Percentiles rank a stretch among this genome's conserved stretches.
Conservation (phyloP, 257 asterid genomes). For the Penstemon newberryi region DNA sequence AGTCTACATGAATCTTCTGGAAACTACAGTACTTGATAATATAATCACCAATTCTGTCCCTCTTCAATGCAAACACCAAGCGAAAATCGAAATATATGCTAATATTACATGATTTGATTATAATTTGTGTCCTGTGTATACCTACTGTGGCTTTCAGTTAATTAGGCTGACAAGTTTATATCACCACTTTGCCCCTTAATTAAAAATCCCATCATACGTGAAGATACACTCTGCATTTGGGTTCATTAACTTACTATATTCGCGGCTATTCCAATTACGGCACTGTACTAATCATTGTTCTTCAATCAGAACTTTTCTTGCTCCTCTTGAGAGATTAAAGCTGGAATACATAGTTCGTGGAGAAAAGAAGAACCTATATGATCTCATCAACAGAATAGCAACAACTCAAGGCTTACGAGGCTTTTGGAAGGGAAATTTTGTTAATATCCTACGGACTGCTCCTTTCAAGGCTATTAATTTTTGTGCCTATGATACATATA, state of each 20-base stretch:
- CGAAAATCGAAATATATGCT: neutral
- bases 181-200: neutral
- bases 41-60: neutral
- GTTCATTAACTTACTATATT: conserved; percentile 19
- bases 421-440: conserved; percentile 96
- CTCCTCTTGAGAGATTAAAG: conserved; percentile 97
- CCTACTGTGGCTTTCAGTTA: neutral
- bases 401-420: conserved; percentile 91
- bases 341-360: conserved; percentile 92
- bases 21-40: too few species aligned
- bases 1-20: neutral
- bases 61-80: neutral
- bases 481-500: conserved; percentile 82
- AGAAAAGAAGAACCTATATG: conserved; percentile 63
- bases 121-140: neutral
- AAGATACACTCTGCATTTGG: conserved; percentile 14
- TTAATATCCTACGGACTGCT: conserved; percentile 92
- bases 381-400: conserved; percentile 70
- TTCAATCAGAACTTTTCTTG: conserved; percentile 78
- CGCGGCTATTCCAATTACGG: conserved; percentile 10
- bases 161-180: conserved; percentile 4
- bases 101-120: neutral
- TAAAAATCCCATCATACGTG: neutral
- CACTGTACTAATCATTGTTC: conserved; percentile 29
- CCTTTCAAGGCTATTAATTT: conserved; percentile 97